Evolutionary conservation across 768 basidiomycete species (phyloP).

Genomic region (Rhodotorula sphaerocarpa): DNA sequence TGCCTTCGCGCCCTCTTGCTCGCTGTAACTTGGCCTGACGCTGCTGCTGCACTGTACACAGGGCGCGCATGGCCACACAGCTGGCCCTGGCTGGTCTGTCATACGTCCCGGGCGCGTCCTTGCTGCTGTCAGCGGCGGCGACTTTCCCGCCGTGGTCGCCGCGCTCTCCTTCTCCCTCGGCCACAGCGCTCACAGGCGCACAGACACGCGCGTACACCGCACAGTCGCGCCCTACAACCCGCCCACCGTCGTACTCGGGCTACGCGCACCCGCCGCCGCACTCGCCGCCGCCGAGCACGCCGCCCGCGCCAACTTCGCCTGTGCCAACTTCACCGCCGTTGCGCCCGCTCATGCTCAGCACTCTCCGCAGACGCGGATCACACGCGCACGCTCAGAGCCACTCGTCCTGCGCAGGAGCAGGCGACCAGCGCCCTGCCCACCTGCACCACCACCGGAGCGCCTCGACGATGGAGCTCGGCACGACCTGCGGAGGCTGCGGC

Average conservation of each 20-base stretch:
- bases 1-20: background rate
- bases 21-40: no score
- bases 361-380: background rate
- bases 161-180: background rate
- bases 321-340: background rate
- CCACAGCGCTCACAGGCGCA: no score
- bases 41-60: no score
- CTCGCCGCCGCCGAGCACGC: background rate
- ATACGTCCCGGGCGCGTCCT: background rate
- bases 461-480: background rate
- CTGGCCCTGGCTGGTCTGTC: no score
- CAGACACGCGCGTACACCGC: no score
- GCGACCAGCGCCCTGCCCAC: background rate
- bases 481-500: constrained; percentile 3
- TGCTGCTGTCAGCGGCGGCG: no score
- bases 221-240: no score
- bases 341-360: background rate
- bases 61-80: no score
- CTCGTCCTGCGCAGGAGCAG: no score
- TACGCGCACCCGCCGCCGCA: no score
- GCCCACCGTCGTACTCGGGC: no score
- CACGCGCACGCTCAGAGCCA: no score
- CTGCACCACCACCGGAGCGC: background rate
- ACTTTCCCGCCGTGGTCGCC: background rate
- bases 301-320: background rate